phyloP scores from a whole-genome alignment of 2,329 filamentous ascomycete genomes.

The Rhexocercosporidium sp. region DNA sequence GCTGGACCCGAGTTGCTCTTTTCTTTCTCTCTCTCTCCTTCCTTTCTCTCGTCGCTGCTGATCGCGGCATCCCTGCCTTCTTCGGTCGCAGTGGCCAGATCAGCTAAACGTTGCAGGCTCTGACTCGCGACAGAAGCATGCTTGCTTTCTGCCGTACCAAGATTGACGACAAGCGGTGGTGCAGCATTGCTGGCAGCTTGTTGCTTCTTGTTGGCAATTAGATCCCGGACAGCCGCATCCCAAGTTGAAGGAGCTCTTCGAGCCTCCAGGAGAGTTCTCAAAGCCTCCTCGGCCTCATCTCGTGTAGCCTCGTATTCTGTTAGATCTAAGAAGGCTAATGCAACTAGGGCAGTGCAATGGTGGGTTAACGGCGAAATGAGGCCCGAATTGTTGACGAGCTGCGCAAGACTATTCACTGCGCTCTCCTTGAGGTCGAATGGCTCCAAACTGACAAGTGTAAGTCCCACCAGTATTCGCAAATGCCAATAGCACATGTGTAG shows the following conservation, averaged over 20 bases:
- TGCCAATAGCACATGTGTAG: conserved; percentile 75
- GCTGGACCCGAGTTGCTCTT: conserved; percentile 7
- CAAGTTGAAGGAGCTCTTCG: conserved; percentile 57
- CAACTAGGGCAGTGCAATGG: conserved; percentile 66
- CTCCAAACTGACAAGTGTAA: conserved; percentile 61
- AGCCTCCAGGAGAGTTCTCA: conserved; percentile 62
- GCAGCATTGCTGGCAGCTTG: conserved; percentile 7
- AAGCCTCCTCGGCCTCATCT: conserved; percentile 60
- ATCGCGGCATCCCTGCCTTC: conserved; percentile 25
- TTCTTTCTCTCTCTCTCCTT: conserved; percentile 26
- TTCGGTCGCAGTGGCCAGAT: conserved; percentile 46
- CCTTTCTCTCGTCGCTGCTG: conserved; percentile 23
- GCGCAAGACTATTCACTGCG: conserved; percentile 61
- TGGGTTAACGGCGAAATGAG: conserved; percentile 68
- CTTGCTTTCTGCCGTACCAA: conserved; percentile 24
- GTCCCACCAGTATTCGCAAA: conserved; percentile 66
- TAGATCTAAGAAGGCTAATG: conserved; percentile 66
- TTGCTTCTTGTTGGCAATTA: conserved; percentile 45
- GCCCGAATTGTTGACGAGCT: conserved; percentile 60
- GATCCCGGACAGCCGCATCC: conserved; percentile 60
- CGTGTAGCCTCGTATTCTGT: conserved; percentile 58
- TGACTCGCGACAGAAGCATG: conserved; percentile 36
- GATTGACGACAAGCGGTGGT: neutral
- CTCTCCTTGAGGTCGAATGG: conserved; percentile 64
- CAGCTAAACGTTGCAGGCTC: conserved; percentile 63